These are phyloP conservation scores for Lasiodiplodia sp. DNA, from an alignment of 2,329 filamentous ascomycete species.

Conservation along the genomic window DNA sequence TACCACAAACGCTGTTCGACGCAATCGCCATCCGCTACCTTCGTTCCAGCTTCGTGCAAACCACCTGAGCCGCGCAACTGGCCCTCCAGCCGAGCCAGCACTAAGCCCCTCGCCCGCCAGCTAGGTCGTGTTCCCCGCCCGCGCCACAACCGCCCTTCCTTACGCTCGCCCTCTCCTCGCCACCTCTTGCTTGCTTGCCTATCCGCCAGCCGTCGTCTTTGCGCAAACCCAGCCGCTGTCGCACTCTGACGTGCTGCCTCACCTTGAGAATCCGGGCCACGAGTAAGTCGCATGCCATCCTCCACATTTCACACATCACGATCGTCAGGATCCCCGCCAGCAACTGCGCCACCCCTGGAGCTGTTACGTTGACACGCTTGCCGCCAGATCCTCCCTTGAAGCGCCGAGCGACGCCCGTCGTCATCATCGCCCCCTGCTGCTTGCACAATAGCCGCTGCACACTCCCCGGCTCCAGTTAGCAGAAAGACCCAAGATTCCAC, in stretches of 20 bases:
- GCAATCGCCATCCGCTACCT: neutral
- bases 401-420: constrained; percentile 2
- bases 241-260: neutral
- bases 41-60: neutral
- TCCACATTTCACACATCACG: constrained; percentile 23
- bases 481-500: neutral
- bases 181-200: neutral
- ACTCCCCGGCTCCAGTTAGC: neutral
- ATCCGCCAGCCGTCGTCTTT: neutral
- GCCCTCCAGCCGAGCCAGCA: constrained; percentile 13
- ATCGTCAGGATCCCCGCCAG: constrained; percentile 7
- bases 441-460: neutral
- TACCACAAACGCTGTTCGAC: neutral
- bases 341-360: constrained; percentile 7
- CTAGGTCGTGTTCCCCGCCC: constrained; percentile 15
- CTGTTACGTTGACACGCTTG: constrained; percentile 11
- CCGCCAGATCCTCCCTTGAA: neutral
- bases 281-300: constrained; percentile 14
- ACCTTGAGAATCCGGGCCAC: neutral
- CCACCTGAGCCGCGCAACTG: neutral
- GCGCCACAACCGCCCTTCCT: constrained; percentile 7
- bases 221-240: neutral
- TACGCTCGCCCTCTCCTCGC: neutral
- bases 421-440: constrained; percentile 5
- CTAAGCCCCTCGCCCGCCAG: constrained; percentile 15